A percentile compares a stretch with the other conserved stretches of the same genome.
phyloP scores from a whole-genome alignment of 441 rosid genomes.

The Bocquillonia castaneifolia region DNA sequence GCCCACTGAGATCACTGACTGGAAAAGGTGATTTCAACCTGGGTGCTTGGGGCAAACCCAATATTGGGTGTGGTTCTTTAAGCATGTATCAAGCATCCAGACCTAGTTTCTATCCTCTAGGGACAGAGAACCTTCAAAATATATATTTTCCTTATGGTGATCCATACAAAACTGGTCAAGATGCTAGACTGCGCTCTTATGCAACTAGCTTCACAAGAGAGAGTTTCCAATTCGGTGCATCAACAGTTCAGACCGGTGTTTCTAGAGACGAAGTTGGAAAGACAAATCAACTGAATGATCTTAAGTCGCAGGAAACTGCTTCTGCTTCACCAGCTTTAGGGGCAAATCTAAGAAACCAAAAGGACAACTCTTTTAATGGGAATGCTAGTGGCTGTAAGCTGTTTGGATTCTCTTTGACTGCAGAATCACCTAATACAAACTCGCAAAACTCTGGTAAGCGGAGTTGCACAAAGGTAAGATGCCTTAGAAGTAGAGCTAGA shows the following conservation, averaged over 20 bases:
- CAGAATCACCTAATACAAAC: slow-evolving; percentile 45
- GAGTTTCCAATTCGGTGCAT: slow-evolving; percentile 32
- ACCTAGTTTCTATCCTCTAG: slow-evolving; percentile 43
- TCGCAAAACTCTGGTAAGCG: slow-evolving; percentile 72
- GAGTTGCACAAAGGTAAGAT: slow-evolving; percentile 87
- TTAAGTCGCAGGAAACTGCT: slow-evolving; percentile 34
- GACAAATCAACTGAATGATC: slow-evolving; percentile 35
- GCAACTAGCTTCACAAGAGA: slow-evolving; percentile 42
- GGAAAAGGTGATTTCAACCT: slow-evolving; percentile 51
- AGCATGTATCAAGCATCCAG: slow-evolving; percentile 46
- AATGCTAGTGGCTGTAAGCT: slow-evolving; percentile 62
- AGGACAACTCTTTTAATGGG: slow-evolving; percentile 32
- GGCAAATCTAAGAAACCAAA: slow-evolving; percentile 36
- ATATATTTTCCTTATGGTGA: slow-evolving; percentile 43
- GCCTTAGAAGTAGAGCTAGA: slow-evolving; percentile 14
- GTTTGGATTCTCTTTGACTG: slow-evolving; percentile 75
- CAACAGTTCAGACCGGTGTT: slow-evolving; percentile 28
- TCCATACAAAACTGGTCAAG: slow-evolving; percentile 32
- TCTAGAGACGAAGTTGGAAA: slow-evolving; percentile 37
- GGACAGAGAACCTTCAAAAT: slow-evolving; percentile 37
- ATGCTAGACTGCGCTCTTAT: slow-evolving; percentile 29
- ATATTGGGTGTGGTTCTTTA: slow-evolving; percentile 40
- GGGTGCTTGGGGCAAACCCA: slow-evolving; percentile 47
- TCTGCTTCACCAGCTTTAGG: slow-evolving; percentile 34
- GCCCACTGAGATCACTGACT: slow-evolving; percentile 57